Evolutionary conservation across 495 filamentous ascomycete species (phyloP), one percentile per base, ranked within the genome.

Genomic region (Echria macrotheca): DNA sequence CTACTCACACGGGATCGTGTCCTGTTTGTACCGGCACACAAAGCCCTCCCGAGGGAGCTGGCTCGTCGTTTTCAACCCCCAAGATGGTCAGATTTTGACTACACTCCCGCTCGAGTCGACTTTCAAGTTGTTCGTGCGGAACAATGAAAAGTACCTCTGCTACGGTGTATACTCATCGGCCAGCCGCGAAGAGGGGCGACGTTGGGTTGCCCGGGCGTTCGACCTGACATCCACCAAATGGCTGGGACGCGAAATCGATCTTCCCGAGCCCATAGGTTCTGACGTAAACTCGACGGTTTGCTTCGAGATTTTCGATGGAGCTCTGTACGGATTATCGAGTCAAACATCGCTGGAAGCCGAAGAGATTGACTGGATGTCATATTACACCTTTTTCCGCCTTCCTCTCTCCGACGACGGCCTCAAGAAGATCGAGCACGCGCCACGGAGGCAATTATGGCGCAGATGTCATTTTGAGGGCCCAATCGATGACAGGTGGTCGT

Each of bases 401-500:
- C 74, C 73, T 18, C 71, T 81, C 22, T 49, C 58, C 7, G 54
- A 63, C 0, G 64, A 73, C 9, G 59, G 53, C 18, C 59, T 60
- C 12, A 54, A 61, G 3, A 48, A 49, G 0, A 23, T 58, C 2
- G 61, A 77, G 43, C 49, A 55, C 10, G 63, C 64, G 5, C 56
- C 73, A 7, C 56, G 66, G 17, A 60, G 64, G 2, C 56, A 67
- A 18, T 72, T 83, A 35, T 91, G 81, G 79, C 71, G 87, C 24
- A 77, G 87, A 36, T 68, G 83, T 45, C 83, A 89, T 50, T 66
- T 64, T 8, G 87, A 90, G 57, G 87, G 87, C 0, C 83, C 85
- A 2, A 82, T 91, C 47, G 83, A 89, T 54, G 84, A 91, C 57
- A 74, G 82, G 14, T 91, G 85, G 85, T 83, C 79, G 0, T 79